phyloP scores from a whole-genome alignment of 371 early-diverging fungal species.

The Mortierella sp. region DNA sequence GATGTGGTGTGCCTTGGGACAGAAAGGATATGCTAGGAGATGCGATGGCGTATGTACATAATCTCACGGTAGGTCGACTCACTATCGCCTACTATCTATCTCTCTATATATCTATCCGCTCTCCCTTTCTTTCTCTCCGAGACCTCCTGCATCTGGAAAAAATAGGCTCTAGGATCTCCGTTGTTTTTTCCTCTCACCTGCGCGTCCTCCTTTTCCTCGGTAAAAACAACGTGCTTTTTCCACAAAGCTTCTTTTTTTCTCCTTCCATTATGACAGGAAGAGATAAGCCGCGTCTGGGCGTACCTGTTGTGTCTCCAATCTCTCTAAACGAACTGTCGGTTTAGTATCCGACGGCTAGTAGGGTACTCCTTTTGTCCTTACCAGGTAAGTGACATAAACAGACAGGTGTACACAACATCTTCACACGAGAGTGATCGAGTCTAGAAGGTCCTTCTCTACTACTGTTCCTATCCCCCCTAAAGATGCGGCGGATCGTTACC shows the following conservation, averaged over 20 bases:
- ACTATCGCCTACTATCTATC: not conserved
- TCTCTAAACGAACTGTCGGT: not conserved
- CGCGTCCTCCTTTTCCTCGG: not conserved
- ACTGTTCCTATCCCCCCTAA: not conserved
- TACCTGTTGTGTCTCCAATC: not conserved
- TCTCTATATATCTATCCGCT: not conserved
- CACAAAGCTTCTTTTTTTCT: not conserved
- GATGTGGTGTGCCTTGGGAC: not conserved
- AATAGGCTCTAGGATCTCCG: not conserved
- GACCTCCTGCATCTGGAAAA: not conserved
- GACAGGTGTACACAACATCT: not conserved
- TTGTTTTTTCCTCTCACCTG: not conserved
- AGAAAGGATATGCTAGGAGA: not conserved
- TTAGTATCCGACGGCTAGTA: slow-evolving; percentile 2
- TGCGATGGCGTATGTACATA: not conserved
- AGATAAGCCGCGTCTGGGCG: not conserved
- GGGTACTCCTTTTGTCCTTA: not conserved
- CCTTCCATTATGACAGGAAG: not conserved
- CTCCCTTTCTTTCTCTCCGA: not conserved
- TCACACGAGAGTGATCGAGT: not conserved
- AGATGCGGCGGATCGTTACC: not conserved
- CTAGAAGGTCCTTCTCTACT: not conserved
- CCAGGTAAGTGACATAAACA: not conserved
- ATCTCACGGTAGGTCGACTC: not conserved
- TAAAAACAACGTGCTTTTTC: not conserved